Evolutionary conservation across 2,329 filamentous ascomycete genomes (phyloP).

Genomic region (Mariannaea elegans): DNA sequence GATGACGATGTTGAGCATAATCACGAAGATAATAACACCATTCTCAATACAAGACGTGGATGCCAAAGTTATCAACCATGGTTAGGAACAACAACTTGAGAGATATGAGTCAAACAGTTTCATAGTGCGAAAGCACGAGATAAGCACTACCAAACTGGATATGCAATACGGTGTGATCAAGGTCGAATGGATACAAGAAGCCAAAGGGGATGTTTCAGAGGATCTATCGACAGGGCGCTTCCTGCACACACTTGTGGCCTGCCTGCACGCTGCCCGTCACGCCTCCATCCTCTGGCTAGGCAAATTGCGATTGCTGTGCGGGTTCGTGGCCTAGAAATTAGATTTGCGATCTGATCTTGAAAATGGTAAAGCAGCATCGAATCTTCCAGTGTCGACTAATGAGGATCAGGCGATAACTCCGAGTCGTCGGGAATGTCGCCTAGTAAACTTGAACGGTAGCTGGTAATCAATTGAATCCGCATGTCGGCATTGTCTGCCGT

Average conservation of each 20-base stretch:
- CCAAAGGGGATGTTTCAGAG: not conserved
- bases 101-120: not conserved
- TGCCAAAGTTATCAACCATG: slow-evolving; percentile 66
- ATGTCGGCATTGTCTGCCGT: too few relatives aligned
- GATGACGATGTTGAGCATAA: slow-evolving; percentile 66
- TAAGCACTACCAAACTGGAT: not conserved
- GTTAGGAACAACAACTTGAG: slow-evolving; percentile 60
- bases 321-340: slow-evolving; percentile 36
- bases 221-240: not conserved
- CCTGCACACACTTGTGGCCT: not conserved
- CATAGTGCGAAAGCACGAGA: not conserved
- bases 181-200: not conserved
- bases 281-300: slow-evolving; percentile 10
- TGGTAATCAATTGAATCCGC: too few relatives aligned
- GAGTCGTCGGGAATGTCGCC: too few relatives aligned
- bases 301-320: not conserved
- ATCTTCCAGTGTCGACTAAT: too few relatives aligned
- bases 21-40: slow-evolving; percentile 65
- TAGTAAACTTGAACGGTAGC: too few relatives aligned
- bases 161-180: not conserved
- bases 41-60: slow-evolving; percentile 68
- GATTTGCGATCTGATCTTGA: slow-evolving; percentile 35
- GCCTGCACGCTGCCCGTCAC: slow-evolving; percentile 2
- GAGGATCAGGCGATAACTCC: too few relatives aligned
- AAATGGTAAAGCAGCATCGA: too few relatives aligned